Evolutionary conservation across 305 asterid genomes (phyloP).

Genomic region (Rubia tinctorum): DNA sequence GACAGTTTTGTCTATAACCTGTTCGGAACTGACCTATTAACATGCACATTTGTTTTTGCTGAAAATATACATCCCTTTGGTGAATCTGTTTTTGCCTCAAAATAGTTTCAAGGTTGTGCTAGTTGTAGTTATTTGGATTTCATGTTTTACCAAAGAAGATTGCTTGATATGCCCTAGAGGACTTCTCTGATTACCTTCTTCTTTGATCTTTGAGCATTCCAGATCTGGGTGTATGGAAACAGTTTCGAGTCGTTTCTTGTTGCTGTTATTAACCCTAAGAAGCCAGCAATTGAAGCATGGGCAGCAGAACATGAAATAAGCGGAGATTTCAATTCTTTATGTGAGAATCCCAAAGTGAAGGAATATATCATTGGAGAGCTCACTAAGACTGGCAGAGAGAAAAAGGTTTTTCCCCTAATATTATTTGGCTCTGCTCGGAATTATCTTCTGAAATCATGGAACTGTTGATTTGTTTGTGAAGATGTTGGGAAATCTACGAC

Average conservation of each 20-base stretch:
- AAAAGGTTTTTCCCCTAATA: constrained; percentile 45
- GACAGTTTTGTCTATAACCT: not conserved
- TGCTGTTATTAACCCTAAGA: constrained; percentile 76
- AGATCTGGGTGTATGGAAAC: constrained; percentile 89
- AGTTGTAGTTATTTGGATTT: too few relatives aligned
- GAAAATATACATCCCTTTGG: not conserved
- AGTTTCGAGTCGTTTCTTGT: constrained; percentile 78
- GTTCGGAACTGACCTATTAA: not conserved
- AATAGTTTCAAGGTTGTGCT: too few relatives aligned
- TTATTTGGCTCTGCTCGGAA: not conserved
- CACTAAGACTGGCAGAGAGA: constrained; percentile 58
- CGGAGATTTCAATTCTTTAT: constrained; percentile 43
- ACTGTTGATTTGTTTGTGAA: constrained; percentile 3
- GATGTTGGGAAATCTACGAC: constrained; percentile 27
- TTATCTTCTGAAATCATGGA: not conserved
- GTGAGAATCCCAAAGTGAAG: constrained; percentile 52
- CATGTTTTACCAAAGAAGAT: not conserved
- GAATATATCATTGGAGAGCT: constrained; percentile 52
- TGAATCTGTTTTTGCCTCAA: too few relatives aligned
- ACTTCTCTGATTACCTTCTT: not conserved
- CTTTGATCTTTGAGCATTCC: constrained; percentile 15
- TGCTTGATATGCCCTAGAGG: not conserved
- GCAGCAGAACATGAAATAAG: constrained; percentile 46
- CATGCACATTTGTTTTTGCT: not conserved
- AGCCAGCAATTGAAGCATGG: constrained; percentile 53